Percentiles rank a stretch among this genome's conserved stretches.
Evolutionary conservation across 2,329 filamentous ascomycete genomes (phyloP).

Genomic region (Epichloe baconii): DNA sequence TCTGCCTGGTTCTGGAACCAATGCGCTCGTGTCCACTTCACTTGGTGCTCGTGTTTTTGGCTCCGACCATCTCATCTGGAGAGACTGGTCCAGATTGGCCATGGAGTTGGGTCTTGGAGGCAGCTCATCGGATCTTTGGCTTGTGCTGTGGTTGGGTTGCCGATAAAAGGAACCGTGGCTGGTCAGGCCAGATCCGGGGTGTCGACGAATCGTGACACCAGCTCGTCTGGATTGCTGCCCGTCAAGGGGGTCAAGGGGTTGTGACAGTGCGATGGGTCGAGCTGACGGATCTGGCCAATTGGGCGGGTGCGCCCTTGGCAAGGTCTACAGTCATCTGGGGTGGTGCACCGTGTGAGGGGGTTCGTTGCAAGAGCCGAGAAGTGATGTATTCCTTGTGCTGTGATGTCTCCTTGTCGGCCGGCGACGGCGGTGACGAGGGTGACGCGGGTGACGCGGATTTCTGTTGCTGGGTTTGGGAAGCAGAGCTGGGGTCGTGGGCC

Average conservation of each 20-base stretch:
- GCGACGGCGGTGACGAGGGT: constrained; percentile 3
- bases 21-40: constrained; percentile 29
- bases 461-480: constrained; percentile 5
- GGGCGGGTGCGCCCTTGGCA: constrained; percentile 26
- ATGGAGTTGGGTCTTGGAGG: constrained; percentile 30
- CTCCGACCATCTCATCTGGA: constrained; percentile 10
- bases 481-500: constrained; percentile 21
- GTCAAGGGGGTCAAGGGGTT: constrained; percentile 7
- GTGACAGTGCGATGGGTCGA: constrained; percentile 16
- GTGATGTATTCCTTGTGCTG: constrained; percentile 54
- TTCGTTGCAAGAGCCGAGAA: constrained; percentile 52
- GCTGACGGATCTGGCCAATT: constrained; percentile 21
- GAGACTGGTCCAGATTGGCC: constrained; percentile 19
- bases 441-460: neutral
- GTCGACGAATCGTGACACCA: constrained; percentile 49
- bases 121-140: constrained; percentile 18
- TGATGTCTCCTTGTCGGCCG: constrained; percentile 27
- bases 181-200: constrained; percentile 33
- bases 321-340: constrained; percentile 51
- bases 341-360: constrained; percentile 45
- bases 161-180: constrained; percentile 41
- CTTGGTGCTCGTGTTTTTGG: constrained; percentile 10
- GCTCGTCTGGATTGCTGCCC: constrained; percentile 28
- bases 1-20: constrained; percentile 31
- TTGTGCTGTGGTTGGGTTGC: constrained; percentile 17